phyloP scores from a whole-genome alignment of 805 yeast genomes.

The Barnettozyma vustinii region DNA sequence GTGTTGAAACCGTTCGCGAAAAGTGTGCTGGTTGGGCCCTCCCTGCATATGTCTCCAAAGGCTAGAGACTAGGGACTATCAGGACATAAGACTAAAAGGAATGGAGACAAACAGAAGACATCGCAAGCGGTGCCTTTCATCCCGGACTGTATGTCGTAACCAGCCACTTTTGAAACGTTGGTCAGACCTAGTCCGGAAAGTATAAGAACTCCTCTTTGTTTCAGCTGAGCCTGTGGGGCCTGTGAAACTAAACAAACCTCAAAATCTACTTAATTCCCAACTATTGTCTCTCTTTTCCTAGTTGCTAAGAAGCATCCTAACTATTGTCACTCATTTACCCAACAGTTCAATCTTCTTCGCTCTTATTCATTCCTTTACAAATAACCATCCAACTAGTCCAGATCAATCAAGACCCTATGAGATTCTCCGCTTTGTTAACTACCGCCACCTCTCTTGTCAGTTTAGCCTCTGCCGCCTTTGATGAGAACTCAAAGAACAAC shows the following conservation, averaged over 20 bases:
- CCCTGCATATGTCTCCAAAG: not conserved
- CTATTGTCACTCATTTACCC: not conserved
- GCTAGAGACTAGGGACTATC: not conserved
- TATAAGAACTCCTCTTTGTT: not conserved
- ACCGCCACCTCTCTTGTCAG: conserved; percentile 8
- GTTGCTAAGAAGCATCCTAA: not conserved
- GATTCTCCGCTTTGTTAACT: conserved; percentile 8
- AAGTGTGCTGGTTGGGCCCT: not conserved
- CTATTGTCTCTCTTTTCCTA: conserved; percentile 3
- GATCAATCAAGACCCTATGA: conserved; percentile 1
- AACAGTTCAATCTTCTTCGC: not conserved
- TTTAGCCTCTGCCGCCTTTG: conserved; percentile 20
- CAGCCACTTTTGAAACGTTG: not conserved
- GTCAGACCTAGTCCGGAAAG: not conserved
- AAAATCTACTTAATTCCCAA: conserved; percentile 6
- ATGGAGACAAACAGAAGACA: not conserved
- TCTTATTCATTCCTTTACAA: not conserved
- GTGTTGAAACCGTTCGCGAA: not conserved
- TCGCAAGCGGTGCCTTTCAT: not conserved
- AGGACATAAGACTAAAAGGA: not conserved
- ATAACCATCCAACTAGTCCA: not conserved
- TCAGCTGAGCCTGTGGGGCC: not conserved
- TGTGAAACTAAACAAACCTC: not conserved
- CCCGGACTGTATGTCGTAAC: not conserved
- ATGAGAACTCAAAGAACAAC: conserved; percentile 41